Evolutionary conservation across 2,329 filamentous ascomycete genomes (phyloP).

Genomic region (Huntiella bhutanensis): DNA sequence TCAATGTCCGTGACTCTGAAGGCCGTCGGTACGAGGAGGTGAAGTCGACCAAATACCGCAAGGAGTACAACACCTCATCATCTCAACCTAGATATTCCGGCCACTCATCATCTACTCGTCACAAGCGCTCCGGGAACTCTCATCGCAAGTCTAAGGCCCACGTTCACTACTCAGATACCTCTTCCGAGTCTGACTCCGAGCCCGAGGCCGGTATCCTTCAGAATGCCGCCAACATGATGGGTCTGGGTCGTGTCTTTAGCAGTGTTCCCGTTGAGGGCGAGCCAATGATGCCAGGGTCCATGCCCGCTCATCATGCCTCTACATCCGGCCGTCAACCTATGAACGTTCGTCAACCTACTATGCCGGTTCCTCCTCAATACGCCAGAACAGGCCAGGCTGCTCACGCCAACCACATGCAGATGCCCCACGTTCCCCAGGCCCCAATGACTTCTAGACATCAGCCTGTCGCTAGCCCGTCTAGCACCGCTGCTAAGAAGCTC

Average conservation of each 20-base stretch:
- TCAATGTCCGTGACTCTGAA: background rate
- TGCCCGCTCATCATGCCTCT: background rate
- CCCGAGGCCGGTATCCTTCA: background rate
- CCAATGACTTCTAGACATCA: background rate
- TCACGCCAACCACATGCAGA: background rate
- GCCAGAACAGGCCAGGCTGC: background rate
- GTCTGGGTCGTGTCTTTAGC: background rate
- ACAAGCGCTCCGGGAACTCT: background rate
- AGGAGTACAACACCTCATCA: background rate
- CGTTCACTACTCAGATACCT: background rate
- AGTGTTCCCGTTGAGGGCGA: background rate
- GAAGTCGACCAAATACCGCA: background rate
- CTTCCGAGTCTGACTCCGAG: slow-evolving; percentile 4
- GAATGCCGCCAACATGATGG: slow-evolving; percentile 22
- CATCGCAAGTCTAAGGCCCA: background rate
- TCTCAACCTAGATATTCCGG: background rate
- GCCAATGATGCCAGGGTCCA: background rate
- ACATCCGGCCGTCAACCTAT: background rate
- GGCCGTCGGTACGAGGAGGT: background rate
- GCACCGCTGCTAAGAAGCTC: background rate
- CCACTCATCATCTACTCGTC: background rate
- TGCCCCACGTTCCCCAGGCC: background rate
- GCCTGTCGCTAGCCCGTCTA: background rate
- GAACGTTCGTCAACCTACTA: background rate
- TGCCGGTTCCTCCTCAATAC: background rate